Base-by-base conservation (phyloP, 2,329 filamentous ascomycete genomes). In the Botrytis paeoniae region DNA sequence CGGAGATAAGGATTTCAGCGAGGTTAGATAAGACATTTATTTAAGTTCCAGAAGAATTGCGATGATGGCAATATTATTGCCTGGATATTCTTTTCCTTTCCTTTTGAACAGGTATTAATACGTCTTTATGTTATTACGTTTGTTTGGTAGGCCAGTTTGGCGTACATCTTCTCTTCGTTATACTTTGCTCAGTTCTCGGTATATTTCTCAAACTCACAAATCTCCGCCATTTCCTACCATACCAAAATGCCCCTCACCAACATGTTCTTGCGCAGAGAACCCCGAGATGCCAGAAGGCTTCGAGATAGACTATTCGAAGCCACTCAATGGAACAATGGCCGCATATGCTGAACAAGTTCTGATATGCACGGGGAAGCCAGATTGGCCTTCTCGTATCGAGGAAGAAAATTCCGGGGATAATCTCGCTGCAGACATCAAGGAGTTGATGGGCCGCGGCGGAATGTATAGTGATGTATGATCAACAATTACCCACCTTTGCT, bases 341-440 rank as follows among this genome's bases (percentile, higher is more conserved):
- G 85, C 87, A 1, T 97, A 97, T 80, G 86, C 90, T 1, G 91
- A 97, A 82, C 94, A 98, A 78, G 88, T 98, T 5, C 82, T 98
- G 16, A 86, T 98, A 22, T 95, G 92, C 75, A 97, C 94, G 0
- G 94, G 93, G 7, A 89, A 89, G 74, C 83, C 86, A 43, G 93
- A 97, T 83, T 98, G 95, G 95, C 85, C 86, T 41, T 95, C 92
- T 79, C 88, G 89, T 73, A 97, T 98, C 75, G 94, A 97, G 80
- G 91, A 97, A 63, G 94, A 97, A 74, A 89, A 91, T 77, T 87
- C 82, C 78, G 88, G 85, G 25, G 86, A 89, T 76, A 91, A 91
- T 77, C 81, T 95, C 29, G 89, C 91, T 9, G 89, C 91, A 54
- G 90, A 93, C 72, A 81, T 98, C 73, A 95, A 93, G 81, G 86